Conservation (phyloP, 2,329 filamentous ascomycete species). For the Macrophomina tecta region DNA sequence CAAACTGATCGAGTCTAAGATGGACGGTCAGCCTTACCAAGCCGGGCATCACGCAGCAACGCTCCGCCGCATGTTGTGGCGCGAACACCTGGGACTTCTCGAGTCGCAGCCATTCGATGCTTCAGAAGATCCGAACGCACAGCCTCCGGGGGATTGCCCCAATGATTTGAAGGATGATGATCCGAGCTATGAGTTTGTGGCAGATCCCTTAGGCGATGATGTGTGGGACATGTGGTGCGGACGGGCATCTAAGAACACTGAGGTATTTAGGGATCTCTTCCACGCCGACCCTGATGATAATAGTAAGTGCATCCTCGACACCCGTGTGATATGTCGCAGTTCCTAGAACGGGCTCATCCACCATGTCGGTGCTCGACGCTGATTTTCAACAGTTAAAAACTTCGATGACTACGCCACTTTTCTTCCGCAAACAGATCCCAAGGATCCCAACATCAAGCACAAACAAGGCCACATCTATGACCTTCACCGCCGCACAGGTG, state of each 20-base stretch:
- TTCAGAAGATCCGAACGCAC: slow-evolving; percentile 73
- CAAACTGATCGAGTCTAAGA: slow-evolving; percentile 70
- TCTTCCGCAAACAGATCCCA: slow-evolving; percentile 56
- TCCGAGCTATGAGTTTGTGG: slow-evolving; percentile 60
- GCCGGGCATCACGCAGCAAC: slow-evolving; percentile 84
- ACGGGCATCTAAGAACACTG: slow-evolving; percentile 73
- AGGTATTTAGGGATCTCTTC: slow-evolving; percentile 79
- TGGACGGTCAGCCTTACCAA: slow-evolving; percentile 78
- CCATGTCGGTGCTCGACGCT: slow-evolving; percentile 44
- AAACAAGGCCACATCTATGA: slow-evolving; percentile 90
- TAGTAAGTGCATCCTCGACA: slow-evolving; percentile 51
- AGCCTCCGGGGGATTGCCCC: slow-evolving; percentile 70
- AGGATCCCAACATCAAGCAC: slow-evolving; percentile 63
- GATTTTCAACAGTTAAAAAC: slow-evolving; percentile 63
- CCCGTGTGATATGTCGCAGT: not conserved
- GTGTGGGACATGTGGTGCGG: slow-evolving; percentile 71
- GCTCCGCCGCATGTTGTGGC: slow-evolving; percentile 81
- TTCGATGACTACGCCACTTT: slow-evolving; percentile 91
- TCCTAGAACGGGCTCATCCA: not conserved
- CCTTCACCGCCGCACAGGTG: slow-evolving; percentile 65
- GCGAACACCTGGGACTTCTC: slow-evolving; percentile 86
- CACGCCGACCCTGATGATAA: slow-evolving; percentile 89
- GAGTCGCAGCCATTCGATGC: slow-evolving; percentile 73
- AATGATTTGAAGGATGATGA: slow-evolving; percentile 76
- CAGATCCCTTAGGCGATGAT: slow-evolving; percentile 64